Base-by-base conservation (phyloP, 805 yeast species). In the Yarrowia keelungensis region DNA sequence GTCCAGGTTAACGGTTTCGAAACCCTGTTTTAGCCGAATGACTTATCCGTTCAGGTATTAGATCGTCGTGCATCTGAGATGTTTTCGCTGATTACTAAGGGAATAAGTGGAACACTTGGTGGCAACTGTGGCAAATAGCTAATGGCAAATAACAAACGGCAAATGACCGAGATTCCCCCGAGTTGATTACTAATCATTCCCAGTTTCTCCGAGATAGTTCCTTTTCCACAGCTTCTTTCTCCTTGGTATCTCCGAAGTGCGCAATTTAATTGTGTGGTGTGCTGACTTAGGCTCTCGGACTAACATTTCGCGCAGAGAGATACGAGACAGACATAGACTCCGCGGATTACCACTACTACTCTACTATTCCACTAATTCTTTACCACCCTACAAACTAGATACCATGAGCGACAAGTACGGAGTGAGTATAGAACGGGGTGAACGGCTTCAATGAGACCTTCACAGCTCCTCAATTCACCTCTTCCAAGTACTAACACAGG, bases 351-450 rank as follows among this genome's bases (percentile, higher is more conserved):
- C n/a, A 5, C 14, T 35, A 35, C 54, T n/a, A 14, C 36, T 11
- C 14, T 14, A 22, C 51, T 11, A 32, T 11, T 46, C 14, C 36
- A 8, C 36, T 10, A 26, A 12, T 5, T 9, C 56, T 35, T 22
- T 3, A 51, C 43, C 26, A 51, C 16, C 61, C 32, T 26, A 26
- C 19, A 54, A 36, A 54, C n/a, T 26, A 26, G 14, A 47, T 46
- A 46, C 50, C 58, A 59, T 45, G 51, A 43, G 65, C 65, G 51
- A 59, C 65, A 59, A 59, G 12, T 45, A 59, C 65, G 51, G 65
- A 19, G 65, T 59, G 65, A 59, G 65, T 59, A 58, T 9, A 19
- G n/a, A 11, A 26, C 32, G 7, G 7, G 7, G 32, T 26, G 32
- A 26, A 26, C 4, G 32, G 32, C 32, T 26, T 26, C 32, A 26